Base-by-base conservation (phyloP, 2,329 filamentous ascomycete species). In the Cladosporium sp. region DNA sequence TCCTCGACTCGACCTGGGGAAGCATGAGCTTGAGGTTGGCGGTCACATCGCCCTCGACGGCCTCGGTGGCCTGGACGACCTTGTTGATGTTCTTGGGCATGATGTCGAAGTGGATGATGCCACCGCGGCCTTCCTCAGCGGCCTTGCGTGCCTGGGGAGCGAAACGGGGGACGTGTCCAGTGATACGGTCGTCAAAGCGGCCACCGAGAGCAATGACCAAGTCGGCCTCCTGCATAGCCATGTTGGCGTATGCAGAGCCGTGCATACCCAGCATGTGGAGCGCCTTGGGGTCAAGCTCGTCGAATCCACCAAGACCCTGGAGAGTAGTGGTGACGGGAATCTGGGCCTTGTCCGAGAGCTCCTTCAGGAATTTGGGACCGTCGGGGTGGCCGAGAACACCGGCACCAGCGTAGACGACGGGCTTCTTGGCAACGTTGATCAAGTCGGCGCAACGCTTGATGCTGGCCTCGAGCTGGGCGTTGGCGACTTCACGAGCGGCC, bases 1-100 rank as follows among this genome's bases (percentile, higher is more conserved):
- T 70, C 56, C 80, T 82, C 19, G 75, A 58, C 47, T 88, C 71
- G 18, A 96, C 72, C 47, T 82, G 76, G 9, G 92, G 91, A 30
- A 97, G 64, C 45, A 97, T 83, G 24, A 80, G 73, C 45, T 77
- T 77, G 29, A 97, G 76, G 70, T 95, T 97, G 15, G 84, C 74
- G 2, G 85, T 84, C 24, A 96, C 89, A 65, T 97, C 92, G 53
- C 93, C 93, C 73, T 96, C 92, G 15, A 97, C 85, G 40, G 93
- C 92, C 73, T 96, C 90, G 37, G 88, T 96, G 7, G 92, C 91
- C 73, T 97, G 89, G 12, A 99, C 87, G 37, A 97, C 91, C 80
- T 97, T 99, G 83, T 97, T 97, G 75, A 97, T 97, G 77, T 99
- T 97, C 84, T 99, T 99, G 62, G 93, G 92, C 86, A 97, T 87